These are phyloP conservation scores for Irineochytrium annulatum DNA, from an alignment of 192 early-diverging fungal genomes.

Conservation along the genomic window DNA sequence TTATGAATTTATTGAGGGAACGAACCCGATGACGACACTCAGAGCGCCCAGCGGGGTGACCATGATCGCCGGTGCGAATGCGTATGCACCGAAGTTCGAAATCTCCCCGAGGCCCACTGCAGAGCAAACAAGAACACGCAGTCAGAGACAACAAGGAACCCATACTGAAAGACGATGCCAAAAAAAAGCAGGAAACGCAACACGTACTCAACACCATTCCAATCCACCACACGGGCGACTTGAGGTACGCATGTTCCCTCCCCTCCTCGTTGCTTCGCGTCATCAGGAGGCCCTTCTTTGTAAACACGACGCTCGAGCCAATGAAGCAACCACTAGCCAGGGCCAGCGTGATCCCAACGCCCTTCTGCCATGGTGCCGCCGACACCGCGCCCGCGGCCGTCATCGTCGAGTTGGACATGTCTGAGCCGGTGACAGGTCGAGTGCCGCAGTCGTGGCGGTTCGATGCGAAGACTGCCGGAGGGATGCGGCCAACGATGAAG, in stretches of 20 bases:
- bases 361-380: constrained; percentile 21
- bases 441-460: too few species aligned
- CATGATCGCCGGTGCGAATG: constrained; percentile 89
- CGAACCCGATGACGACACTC: constrained; percentile 85
- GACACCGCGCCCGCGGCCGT: too few species aligned
- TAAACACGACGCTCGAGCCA: constrained; percentile 81
- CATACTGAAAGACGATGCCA: too few species aligned
- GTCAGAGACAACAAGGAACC: too few species aligned
- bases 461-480: too few species aligned
- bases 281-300: constrained; percentile 74
- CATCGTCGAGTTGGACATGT: too few species aligned
- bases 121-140: too few species aligned
- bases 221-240: constrained; percentile 82
- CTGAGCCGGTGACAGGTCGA: too few species aligned
- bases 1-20: too few species aligned
- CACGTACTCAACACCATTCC: constrained; percentile 85
- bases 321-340: constrained; percentile 77
- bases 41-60: constrained; percentile 88
- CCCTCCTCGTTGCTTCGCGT: constrained; percentile 30
- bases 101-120: constrained; percentile 86
- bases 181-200: too few species aligned
- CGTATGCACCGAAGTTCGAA: constrained; percentile 91
- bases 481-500: too few species aligned
- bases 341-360: constrained; percentile 76
- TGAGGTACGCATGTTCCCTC: constrained; percentile 75